phyloP scores from a whole-genome alignment of 805 yeast genomes.

The Candida hungchunana region DNA sequence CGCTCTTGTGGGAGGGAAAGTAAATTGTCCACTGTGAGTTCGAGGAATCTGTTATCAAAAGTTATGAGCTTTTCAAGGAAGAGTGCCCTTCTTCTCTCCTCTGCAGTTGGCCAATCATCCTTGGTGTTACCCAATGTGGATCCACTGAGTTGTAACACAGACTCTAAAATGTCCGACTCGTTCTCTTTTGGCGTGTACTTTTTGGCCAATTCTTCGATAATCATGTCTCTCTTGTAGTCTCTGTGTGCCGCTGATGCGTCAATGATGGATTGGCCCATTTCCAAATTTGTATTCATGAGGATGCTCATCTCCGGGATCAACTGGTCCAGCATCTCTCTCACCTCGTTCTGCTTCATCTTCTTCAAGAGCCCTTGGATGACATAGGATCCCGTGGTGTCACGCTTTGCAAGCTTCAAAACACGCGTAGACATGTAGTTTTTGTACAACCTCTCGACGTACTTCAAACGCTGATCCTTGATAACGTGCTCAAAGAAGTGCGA shows the following conservation, averaged over 20 bases:
- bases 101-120: constrained; percentile 91
- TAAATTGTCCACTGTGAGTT: constrained; percentile 55
- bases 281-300: constrained; percentile 63
- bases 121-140: constrained; percentile 79
- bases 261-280: constrained; percentile 60
- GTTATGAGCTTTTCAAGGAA: constrained; percentile 70
- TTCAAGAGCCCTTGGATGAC: constrained; percentile 68
- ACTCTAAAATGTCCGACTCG: constrained; percentile 52
- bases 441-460: constrained; percentile 68
- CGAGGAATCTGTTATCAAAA: constrained; percentile 58
- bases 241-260: constrained; percentile 59
- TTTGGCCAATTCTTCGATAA: constrained; percentile 45
- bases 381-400: constrained; percentile 82
- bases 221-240: constrained; percentile 55
- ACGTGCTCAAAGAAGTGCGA: constrained; percentile 83
- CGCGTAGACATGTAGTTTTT: constrained; percentile 69
- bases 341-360: constrained; percentile 60
- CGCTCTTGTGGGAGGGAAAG: constrained; percentile 57
- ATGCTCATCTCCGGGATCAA: constrained; percentile 63
- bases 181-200: constrained; percentile 38
- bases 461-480: constrained; percentile 59
- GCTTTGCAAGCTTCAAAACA: constrained; percentile 64
- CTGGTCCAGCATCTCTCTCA: constrained; percentile 55
- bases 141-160: constrained; percentile 55
- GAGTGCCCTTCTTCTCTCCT: constrained; percentile 75